A percentile compares a stretch with the other conserved stretches of the same genome.
Evolutionary conservation across 352 stramenopile genomes (phyloP).

Genomic region (Aphanomyces invadans): DNA sequence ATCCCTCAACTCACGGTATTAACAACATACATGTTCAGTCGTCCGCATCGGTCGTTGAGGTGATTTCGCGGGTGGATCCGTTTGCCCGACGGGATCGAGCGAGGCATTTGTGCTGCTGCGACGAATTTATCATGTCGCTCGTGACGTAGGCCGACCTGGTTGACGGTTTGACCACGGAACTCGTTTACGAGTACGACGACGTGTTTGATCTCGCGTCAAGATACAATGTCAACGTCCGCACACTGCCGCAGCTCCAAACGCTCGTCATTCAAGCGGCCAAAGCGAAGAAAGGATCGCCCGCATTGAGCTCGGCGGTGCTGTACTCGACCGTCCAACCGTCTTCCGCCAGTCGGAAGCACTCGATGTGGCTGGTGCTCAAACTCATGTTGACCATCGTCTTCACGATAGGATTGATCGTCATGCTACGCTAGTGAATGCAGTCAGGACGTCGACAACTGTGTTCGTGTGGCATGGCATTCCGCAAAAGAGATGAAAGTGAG

Average conservation of each 20-base stretch:
- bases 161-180: slow-evolving; percentile 39
- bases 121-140: no score
- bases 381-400: slow-evolving; percentile 49
- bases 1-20: slow-evolving; percentile 43
- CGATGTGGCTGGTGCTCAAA: slow-evolving; percentile 66
- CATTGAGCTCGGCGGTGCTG: slow-evolving; percentile 41
- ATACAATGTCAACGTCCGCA: slow-evolving; percentile 37
- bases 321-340: slow-evolving; percentile 42
- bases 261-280: slow-evolving; percentile 33
- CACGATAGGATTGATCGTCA: slow-evolving; percentile 38
- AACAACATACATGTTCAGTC: background rate
- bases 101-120: no score
- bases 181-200: slow-evolving; percentile 62
- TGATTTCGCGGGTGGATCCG: no score
- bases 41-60: no score
- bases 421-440: background rate
- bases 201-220: slow-evolving; percentile 59
- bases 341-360: slow-evolving; percentile 36
- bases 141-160: slow-evolving; percentile 38
- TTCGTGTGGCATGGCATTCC: no score
- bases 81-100: no score
- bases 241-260: slow-evolving; percentile 41
- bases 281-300: slow-evolving; percentile 20
- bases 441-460: background rate
- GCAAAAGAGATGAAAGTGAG: no score